Conservation (phyloP, 2,329 filamentous ascomycete species). For the Fusarium continuum region DNA sequence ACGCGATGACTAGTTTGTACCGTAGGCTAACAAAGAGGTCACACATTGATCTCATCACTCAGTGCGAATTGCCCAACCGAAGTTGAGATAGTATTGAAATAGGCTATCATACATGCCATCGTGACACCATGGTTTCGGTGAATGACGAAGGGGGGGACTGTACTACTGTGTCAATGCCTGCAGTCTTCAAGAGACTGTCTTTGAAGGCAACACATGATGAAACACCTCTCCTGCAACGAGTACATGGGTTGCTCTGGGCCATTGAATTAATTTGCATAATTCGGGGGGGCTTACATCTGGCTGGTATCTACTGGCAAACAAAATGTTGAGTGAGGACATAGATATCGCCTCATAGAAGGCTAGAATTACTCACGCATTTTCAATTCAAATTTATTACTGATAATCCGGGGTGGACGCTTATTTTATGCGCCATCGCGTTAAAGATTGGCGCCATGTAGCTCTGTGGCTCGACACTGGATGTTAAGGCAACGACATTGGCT, state of each 20-base stretch:
- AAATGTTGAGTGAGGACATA: background rate
- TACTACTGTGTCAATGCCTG: background rate
- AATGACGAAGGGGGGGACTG: background rate
- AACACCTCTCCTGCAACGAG: background rate
- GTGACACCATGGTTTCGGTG: background rate
- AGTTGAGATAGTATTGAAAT: background rate
- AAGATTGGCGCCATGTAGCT: slow-evolving; percentile 19
- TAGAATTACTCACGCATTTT: slow-evolving; percentile 1
- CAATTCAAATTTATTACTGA: background rate
- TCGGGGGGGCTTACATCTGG: background rate
- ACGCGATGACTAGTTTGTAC: background rate
- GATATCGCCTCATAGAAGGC: background rate
- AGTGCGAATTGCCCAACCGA: background rate
- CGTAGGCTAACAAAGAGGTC: background rate
- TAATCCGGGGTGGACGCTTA: background rate
- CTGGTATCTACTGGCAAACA: background rate
- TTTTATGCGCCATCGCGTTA: slow-evolving; percentile 8
- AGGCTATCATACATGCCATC: background rate
- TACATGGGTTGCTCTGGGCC: background rate
- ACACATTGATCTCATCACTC: background rate
- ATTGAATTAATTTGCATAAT: background rate
- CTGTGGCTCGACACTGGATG: background rate
- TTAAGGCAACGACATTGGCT: slow-evolving; percentile 20
- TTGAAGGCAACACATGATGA: background rate
- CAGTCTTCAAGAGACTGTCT: background rate